Evolutionary conservation across 345 rosid genomes (phyloP).

Genomic region (Hibiscus tridactylites): DNA sequence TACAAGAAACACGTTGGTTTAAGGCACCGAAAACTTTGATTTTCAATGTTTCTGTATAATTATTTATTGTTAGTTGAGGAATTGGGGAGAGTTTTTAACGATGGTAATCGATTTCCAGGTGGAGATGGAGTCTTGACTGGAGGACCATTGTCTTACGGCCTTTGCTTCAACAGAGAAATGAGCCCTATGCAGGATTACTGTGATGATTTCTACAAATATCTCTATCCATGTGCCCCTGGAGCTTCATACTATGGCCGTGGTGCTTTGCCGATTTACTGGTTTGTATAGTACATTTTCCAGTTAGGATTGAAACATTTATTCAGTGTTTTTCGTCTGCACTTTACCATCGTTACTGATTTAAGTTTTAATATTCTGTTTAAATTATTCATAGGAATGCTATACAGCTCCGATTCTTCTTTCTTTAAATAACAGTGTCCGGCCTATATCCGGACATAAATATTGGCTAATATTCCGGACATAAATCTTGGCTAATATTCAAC

Average conservation of each 20-base stretch:
- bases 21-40: neutral
- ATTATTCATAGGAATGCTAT: constrained; percentile 48
- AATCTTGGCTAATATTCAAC: neutral
- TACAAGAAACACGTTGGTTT: neutral
- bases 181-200: constrained; percentile 86
- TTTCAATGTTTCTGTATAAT: neutral
- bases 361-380: neutral
- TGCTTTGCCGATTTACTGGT: constrained; percentile 91
- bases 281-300: neutral
- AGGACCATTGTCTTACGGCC: constrained; percentile 94
- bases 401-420: neutral
- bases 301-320: neutral
- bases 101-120: constrained; percentile 37
- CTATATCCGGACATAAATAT: no score
- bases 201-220: constrained; percentile 55
- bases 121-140: constrained; percentile 95
- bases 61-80: constrained; percentile 10
- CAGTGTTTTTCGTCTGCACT: neutral
- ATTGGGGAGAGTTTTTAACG: neutral
- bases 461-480: neutral
- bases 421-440: neutral
- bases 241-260: constrained; percentile 97
- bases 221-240: constrained; percentile 81
- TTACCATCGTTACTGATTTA: neutral
- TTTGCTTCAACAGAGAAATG: constrained; percentile 88